Evolutionary conservation across 2,329 filamentous ascomycete species (phyloP).

Genomic region (Sporothrix brunneoviolacea): DNA sequence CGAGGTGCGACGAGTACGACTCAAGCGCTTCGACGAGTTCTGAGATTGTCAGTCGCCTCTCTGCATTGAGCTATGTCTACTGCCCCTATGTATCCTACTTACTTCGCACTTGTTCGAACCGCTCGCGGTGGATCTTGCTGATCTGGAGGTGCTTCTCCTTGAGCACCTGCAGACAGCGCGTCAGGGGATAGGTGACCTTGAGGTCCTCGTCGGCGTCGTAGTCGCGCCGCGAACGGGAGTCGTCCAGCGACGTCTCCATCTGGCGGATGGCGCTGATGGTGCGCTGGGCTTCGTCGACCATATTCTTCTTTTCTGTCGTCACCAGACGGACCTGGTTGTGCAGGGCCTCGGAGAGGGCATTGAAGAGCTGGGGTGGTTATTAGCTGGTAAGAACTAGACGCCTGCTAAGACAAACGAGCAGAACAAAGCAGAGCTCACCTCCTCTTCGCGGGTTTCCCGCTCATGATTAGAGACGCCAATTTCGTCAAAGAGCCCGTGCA

Average conservation of each 20-base stretch:
- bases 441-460: constrained; percentile 79
- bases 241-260: constrained; percentile 86
- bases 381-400: constrained; percentile 16
- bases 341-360: constrained; percentile 82
- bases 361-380: constrained; percentile 63
- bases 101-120: constrained; percentile 95
- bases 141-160: constrained; percentile 83
- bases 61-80: no score
- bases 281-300: constrained; percentile 83
- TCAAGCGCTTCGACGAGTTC: constrained; percentile 90
- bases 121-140: constrained; percentile 76
- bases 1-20: constrained; percentile 93
- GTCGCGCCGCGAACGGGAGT: constrained; percentile 59
- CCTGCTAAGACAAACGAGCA: no score
- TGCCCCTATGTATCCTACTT: no score
- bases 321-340: constrained; percentile 84
- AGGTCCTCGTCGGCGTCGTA: constrained; percentile 54
- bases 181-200: constrained; percentile 75
- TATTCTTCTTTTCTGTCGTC: constrained; percentile 77
- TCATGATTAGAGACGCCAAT: constrained; percentile 94
- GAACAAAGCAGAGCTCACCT: constrained; percentile 51
- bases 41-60: constrained; percentile 34
- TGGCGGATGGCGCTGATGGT: constrained; percentile 82
- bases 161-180: constrained; percentile 67
- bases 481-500: constrained; percentile 93